Evolutionary conservation across 352 stramenopile species (phyloP), one percentile per base, ranked within the genome.

Genomic region (Globisporangium rhizosaccharum): DNA sequence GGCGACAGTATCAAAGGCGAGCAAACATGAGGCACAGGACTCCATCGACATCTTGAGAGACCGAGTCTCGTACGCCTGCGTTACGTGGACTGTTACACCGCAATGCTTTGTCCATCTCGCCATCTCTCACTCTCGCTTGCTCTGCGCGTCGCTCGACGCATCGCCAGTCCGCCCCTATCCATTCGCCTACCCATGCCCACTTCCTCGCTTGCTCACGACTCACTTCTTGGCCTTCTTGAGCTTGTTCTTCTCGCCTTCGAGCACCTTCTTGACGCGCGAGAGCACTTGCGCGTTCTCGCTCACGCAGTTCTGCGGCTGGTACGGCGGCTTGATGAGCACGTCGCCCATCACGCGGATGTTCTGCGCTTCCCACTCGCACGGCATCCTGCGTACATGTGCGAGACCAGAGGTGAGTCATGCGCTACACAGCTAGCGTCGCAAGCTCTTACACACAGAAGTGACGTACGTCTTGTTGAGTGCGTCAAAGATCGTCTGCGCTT

Each of bases 401-500:
- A 23, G 23, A 23, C 23, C 23, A 23, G 23, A 23, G 23, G 23
- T 23, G 23, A 23, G 23, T 0, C 23, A 23, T 23, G 23, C 23
- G 23, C 23, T 23, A 11, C 26, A 23, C 3, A 3, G 41, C 36
- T 17, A n/a, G 11, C 23, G 36, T 18, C 25, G n/a, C 1, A 25
- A 28, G 4, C 14, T 2, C 10, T 7, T 17, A 33, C 28, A 33
- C 28, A 42, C 26, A 37, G 20, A 45, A 25, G 26, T 1, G 3
- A 64, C 74, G 61, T 82, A 94, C 72, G 86, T 96, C 68, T 96
- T 96, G 73, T 92, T 93, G 49, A 96, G 80, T 37, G 84, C 84
- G 59, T 96, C 85, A 51, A 96, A 96, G 65, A 94, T 89, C 41
- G 68, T 62, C 58, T 96, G 86, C 28, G 84, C 84, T 56, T 91